Percentiles rank a stretch among this genome's conserved stretches.
Conservation (phyloP, 1,139 yeast species). For the Yamadazyma epiphylla region DNA sequence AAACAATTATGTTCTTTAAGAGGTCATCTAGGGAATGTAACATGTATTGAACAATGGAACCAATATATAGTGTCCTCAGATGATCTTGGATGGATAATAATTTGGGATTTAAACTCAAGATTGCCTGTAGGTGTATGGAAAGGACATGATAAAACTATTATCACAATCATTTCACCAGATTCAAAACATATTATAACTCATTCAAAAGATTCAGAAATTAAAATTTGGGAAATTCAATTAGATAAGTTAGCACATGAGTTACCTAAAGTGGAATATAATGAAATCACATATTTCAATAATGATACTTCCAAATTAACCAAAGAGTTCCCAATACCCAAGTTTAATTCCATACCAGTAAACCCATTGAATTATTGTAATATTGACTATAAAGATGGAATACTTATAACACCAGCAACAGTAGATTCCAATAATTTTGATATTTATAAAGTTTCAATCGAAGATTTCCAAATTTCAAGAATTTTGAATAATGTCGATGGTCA, state of each 20-base stretch:
- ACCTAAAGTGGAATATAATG: slow-evolving; percentile 11
- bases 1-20: slow-evolving; percentile 16
- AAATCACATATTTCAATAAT: slow-evolving; percentile 8
- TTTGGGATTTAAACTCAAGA: slow-evolving; percentile 48
- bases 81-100: slow-evolving; percentile 43
- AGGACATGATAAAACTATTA: slow-evolving; percentile 46
- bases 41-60: slow-evolving; percentile 6
- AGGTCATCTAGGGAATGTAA: slow-evolving; percentile 17
- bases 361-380: slow-evolving; percentile 52
- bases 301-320: slow-evolving; percentile 7
- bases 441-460: slow-evolving; percentile 27
- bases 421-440: slow-evolving; percentile 54
- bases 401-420: slow-evolving; percentile 51
- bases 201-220: slow-evolving; percentile 49
- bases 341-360: slow-evolving; percentile 48
- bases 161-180: slow-evolving; percentile 37
- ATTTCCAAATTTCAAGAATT: slow-evolving; percentile 21
- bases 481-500: slow-evolving; percentile 24
- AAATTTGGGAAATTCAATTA: slow-evolving; percentile 39
- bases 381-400: slow-evolving; percentile 15
- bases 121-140: slow-evolving; percentile 45
- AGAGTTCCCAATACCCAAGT: slow-evolving; percentile 15
- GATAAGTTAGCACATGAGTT: slow-evolving; percentile 3
- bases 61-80: slow-evolving; percentile 33
- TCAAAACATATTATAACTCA: slow-evolving; percentile 43